These are phyloP conservation scores for Fusarium anguioides DNA, from an alignment of 2,329 filamentous ascomycete species.

Conservation along the genomic window DNA sequence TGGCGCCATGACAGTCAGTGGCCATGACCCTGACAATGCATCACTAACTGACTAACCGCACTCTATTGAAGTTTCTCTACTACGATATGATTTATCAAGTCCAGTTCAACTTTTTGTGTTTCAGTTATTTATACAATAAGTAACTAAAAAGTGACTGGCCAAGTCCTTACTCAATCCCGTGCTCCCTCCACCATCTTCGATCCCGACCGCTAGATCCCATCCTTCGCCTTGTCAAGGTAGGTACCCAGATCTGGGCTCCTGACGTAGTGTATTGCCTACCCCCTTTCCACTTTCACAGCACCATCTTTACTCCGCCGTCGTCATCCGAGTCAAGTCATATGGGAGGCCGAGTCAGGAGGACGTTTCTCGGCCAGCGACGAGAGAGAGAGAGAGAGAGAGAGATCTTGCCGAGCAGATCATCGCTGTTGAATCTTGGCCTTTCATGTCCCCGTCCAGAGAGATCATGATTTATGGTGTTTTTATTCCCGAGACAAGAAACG, in stretches of 20 bases:
- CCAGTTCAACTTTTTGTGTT: background rate
- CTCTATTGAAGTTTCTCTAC: background rate
- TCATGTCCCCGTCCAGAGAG: background rate
- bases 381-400: conserved; percentile 2
- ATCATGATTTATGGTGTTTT: background rate
- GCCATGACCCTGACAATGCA: background rate
- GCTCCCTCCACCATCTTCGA: conserved; percentile 26
- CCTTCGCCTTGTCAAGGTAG: conserved; percentile 15
- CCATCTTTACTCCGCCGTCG: conserved; percentile 33
- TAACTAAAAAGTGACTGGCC: background rate
- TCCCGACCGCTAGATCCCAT: conserved; percentile 27
- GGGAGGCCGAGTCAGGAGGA: conserved; percentile 44
- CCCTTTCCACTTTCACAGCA: conserved; percentile 27
- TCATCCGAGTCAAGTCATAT: conserved; percentile 48
- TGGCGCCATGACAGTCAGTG: background rate
- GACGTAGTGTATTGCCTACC: conserved; percentile 28
- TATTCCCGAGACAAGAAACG: conserved; percentile 22
- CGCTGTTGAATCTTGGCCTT: background rate
- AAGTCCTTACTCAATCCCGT: conserved; percentile 8
- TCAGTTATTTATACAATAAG: conserved; percentile 2
- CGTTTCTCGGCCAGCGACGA: conserved; percentile 38
- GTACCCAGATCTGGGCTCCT: conserved; percentile 36
- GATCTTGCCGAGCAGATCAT: background rate
- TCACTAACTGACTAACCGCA: background rate
- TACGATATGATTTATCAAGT: background rate